These are phyloP conservation scores for Lactarius hengduanensis DNA, from an alignment of 768 basidiomycete species.

Conservation along the genomic window DNA sequence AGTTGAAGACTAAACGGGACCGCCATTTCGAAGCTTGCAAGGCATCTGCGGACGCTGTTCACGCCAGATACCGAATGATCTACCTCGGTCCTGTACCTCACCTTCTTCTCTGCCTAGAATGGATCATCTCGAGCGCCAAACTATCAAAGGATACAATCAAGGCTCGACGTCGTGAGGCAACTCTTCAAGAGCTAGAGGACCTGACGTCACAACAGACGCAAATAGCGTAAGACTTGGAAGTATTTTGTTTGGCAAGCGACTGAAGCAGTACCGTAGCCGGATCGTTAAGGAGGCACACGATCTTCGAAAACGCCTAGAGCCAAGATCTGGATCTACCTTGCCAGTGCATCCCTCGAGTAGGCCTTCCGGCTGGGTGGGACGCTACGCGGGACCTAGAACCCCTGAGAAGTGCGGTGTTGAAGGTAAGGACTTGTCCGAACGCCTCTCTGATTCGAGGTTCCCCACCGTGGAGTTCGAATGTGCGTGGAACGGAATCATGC, in stretches of 20 bases:
- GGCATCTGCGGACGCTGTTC: constrained; percentile 4
- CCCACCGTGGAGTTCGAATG: constrained; percentile 14
- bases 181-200: constrained; percentile 8
- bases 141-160: constrained; percentile 6
- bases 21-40: constrained; percentile 16
- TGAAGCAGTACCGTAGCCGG: not conserved
- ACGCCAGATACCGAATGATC: constrained; percentile 11
- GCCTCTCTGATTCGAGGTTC: constrained; percentile 3
- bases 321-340: not conserved
- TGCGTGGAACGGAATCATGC: constrained; percentile 23
- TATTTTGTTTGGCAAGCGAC: not conserved
- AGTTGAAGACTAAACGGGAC: not conserved
- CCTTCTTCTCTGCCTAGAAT: constrained; percentile 22
- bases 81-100: constrained; percentile 24
- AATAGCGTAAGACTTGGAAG: not conserved
- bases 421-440: constrained; percentile 3
- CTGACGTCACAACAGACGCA: not conserved
- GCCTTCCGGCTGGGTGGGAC: not conserved
- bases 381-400: constrained; percentile 1
- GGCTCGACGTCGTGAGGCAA: not conserved
- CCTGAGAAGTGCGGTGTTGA: constrained; percentile 6
- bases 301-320: constrained; percentile 7
- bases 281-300: constrained; percentile 3
- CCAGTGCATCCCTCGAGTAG: not conserved
- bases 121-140: not conserved